Percentiles rank a stretch among this genome's conserved stretches.
Evolutionary conservation across 2,329 filamentous ascomycete species (phyloP).

Genomic region (Hypocreales sp.): DNA sequence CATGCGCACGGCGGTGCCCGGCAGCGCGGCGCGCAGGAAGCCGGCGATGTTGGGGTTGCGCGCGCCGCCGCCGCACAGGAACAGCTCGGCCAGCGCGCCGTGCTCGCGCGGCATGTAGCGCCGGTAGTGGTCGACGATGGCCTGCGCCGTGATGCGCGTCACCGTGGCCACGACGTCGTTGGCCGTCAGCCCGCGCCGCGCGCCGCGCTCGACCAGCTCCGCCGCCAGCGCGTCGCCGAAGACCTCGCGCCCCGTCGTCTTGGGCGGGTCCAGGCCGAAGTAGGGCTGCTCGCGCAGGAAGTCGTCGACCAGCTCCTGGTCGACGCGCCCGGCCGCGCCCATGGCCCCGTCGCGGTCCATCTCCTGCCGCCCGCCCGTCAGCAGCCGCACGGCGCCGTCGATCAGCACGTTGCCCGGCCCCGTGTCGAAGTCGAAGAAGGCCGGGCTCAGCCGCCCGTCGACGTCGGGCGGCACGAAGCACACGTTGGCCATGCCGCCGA

Average conservation of each 20-base stretch:
- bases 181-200: slow-evolving; percentile 24
- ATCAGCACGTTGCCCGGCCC: slow-evolving; percentile 42
- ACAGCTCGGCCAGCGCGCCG: slow-evolving; percentile 34
- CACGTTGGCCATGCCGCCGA: slow-evolving; percentile 44
- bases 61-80: slow-evolving; percentile 44
- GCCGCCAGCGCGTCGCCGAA: slow-evolving; percentile 41
- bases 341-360: slow-evolving; percentile 36
- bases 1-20: slow-evolving; percentile 32
- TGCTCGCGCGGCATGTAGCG: slow-evolving; percentile 29
- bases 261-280: slow-evolving; percentile 32
- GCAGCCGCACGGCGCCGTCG: slow-evolving; percentile 38
- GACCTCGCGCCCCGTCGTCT: slow-evolving; percentile 43
- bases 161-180: slow-evolving; percentile 42
- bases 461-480: slow-evolving; percentile 39
- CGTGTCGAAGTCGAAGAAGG: slow-evolving; percentile 31
- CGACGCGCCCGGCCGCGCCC: slow-evolving; percentile 29
- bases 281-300: slow-evolving; percentile 32
- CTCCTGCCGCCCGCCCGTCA: slow-evolving; percentile 30
- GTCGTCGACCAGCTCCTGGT: slow-evolving; percentile 34
- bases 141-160: slow-evolving; percentile 42
- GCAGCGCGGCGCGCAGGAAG: slow-evolving; percentile 33
- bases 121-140: slow-evolving; percentile 32
- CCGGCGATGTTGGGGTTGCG: slow-evolving; percentile 39
- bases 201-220: slow-evolving; percentile 31
- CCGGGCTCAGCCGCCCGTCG: background rate